These are phyloP conservation scores for Tylopilus plumbeoviolaceoides DNA, from an alignment of 768 basidiomycete species.

Conservation along the genomic window DNA sequence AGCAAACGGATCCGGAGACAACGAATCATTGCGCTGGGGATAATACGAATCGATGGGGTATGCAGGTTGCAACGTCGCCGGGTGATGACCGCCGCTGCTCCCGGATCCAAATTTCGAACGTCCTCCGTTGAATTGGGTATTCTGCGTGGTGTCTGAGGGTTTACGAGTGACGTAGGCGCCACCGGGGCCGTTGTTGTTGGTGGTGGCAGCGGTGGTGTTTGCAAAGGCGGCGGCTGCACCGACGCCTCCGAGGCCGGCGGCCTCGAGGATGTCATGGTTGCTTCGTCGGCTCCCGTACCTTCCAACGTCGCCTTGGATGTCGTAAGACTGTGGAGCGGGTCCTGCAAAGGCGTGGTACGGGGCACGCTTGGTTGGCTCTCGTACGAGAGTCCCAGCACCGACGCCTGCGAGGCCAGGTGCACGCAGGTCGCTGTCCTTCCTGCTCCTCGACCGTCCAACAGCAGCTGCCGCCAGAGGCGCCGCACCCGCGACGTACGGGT, in stretches of 20 bases:
- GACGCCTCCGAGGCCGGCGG: slow-evolving; percentile 20
- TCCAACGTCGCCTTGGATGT: slow-evolving; percentile 10
- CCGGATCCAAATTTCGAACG: slow-evolving; percentile 21
- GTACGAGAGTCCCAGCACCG: slow-evolving; percentile 30
- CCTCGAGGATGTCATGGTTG: slow-evolving; percentile 28
- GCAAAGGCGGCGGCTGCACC: slow-evolving; percentile 5
- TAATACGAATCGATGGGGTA: slow-evolving; percentile 24
- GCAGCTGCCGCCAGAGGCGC: slow-evolving; percentile 20
- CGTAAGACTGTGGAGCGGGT: slow-evolving; percentile 23
- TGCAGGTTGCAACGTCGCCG: slow-evolving; percentile 20
- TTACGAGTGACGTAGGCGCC: slow-evolving; percentile 17
- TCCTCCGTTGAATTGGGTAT: slow-evolving; percentile 21
- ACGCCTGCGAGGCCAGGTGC: slow-evolving; percentile 39
- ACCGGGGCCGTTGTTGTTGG: background rate
- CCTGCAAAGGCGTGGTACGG: slow-evolving; percentile 40
- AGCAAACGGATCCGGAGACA: slow-evolving; percentile 28
- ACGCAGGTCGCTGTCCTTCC: slow-evolving; percentile 31
- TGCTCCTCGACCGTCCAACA: slow-evolving; percentile 19
- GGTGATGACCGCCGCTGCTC: slow-evolving; percentile 13
- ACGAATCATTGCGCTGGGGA: slow-evolving; percentile 21
- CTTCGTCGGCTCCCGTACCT: slow-evolving; percentile 21
- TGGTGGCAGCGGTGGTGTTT: background rate
- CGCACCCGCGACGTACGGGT: slow-evolving; percentile 31
- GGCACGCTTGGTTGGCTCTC: slow-evolving; percentile 25
- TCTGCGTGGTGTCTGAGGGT: slow-evolving; percentile 26